These are phyloP conservation scores for Penicillium brevicompactum DNA, from an alignment of 2,329 filamentous ascomycete species.

Conservation along the genomic window DNA sequence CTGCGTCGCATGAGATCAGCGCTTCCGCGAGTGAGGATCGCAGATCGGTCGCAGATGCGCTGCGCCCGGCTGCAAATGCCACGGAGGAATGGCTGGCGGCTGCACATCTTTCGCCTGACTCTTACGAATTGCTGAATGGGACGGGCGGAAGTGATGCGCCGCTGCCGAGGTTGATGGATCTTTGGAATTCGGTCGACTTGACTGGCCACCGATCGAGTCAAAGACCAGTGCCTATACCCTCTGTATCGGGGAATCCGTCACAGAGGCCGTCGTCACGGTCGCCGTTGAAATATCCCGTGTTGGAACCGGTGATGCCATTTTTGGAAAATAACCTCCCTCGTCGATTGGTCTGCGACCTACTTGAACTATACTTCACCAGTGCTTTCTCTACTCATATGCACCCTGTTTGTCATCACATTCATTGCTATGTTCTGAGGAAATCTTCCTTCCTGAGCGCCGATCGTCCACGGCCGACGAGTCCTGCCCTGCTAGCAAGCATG, in stretches of 20 bases:
- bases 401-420: constrained; percentile 85
- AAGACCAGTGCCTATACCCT: constrained; percentile 27
- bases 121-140: constrained; percentile 33
- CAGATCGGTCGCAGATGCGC: constrained; percentile 25
- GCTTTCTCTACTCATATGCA: constrained; percentile 86
- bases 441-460: constrained; percentile 81
- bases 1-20: constrained; percentile 31
- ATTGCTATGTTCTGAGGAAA: constrained; percentile 87
- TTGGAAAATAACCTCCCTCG: constrained; percentile 76
- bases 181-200: constrained; percentile 35
- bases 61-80: constrained; percentile 24
- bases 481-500: constrained; percentile 87
- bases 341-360: constrained; percentile 78
- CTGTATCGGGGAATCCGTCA: constrained; percentile 55
- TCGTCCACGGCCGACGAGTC: constrained; percentile 77
- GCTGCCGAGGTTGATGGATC: constrained; percentile 32
- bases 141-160: constrained; percentile 29
- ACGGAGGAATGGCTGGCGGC: constrained; percentile 39
- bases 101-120: constrained; percentile 35
- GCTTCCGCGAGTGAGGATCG: constrained; percentile 31
- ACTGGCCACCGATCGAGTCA: constrained; percentile 37
- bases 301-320: constrained; percentile 80
- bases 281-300: constrained; percentile 74
- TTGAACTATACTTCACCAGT: constrained; percentile 89
- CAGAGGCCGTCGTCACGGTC: constrained; percentile 52